A percentile compares a stretch with the other conserved stretches of the same genome.
These are phyloP conservation scores for Trifolium fragiferum DNA, from an alignment of 306 rosid genomes.

Conservation along the genomic window DNA sequence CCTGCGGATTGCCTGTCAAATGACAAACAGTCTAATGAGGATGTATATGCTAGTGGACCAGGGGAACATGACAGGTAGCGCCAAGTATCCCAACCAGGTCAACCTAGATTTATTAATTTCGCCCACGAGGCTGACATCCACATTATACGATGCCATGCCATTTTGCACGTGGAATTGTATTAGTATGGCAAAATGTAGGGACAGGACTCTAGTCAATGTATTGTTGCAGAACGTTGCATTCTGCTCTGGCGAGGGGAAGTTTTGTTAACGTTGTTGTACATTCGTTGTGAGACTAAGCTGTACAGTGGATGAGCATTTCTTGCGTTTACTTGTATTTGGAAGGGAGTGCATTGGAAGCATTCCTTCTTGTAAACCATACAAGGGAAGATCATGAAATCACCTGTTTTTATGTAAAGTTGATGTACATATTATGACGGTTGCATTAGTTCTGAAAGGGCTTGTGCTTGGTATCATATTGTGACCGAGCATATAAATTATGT, in stretches of 20 bases:
- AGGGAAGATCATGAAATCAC: conserved; percentile 49
- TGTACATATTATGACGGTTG: conserved; percentile 54
- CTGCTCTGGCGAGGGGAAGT: conserved; percentile 48
- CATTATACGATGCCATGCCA: conserved; percentile 37
- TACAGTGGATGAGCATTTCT: conserved; percentile 73
- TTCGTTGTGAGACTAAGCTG: conserved; percentile 68
- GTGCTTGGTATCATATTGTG: conserved; percentile 39
- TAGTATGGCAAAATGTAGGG: conserved; percentile 42
- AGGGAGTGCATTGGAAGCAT: conserved; percentile 53
- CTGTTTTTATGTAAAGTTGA: conserved; percentile 59
- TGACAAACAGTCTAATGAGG: conserved; percentile 77
- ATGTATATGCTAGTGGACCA: conserved; percentile 57
- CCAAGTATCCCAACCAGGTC: conserved; percentile 30
- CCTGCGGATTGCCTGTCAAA: conserved; percentile 90
- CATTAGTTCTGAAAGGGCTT: conserved; percentile 41
- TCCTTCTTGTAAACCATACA: conserved; percentile 56
- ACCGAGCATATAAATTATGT: conserved; percentile 42
- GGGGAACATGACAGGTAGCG: conserved; percentile 64
- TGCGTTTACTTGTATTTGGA: conserved; percentile 57
- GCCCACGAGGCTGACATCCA: conserved; percentile 45
- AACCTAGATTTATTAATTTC: conserved; percentile 40
- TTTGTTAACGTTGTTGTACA: conserved; percentile 68
- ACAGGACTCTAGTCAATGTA: conserved; percentile 42
- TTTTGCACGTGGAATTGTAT: conserved; percentile 39
- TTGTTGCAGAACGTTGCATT: conserved; percentile 44